Conservation (phyloP, 2,329 filamentous ascomycete genomes). For the Ampelomyces quisqualis region DNA sequence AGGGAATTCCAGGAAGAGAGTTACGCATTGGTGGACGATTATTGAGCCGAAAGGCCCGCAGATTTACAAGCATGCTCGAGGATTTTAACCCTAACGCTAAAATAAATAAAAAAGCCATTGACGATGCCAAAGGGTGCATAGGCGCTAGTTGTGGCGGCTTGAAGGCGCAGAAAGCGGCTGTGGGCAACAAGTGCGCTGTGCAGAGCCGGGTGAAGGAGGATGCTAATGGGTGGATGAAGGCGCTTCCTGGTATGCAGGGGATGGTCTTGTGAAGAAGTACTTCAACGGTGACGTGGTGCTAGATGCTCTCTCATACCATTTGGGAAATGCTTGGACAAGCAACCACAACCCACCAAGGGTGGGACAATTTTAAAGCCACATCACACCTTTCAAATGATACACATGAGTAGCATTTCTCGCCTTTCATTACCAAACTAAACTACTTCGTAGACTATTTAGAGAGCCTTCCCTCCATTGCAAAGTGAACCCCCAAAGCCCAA, state of each 20-base stretch:
- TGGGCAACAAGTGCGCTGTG: conserved; percentile 22
- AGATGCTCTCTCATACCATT: too few species aligned
- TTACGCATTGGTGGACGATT: too few species aligned
- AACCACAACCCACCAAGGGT: too few species aligned
- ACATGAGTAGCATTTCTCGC: not conserved
- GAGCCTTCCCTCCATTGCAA: conserved; percentile 13
- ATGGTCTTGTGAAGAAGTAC: too few species aligned
- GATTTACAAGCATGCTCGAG: too few species aligned
- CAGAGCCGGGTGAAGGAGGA: conserved; percentile 24
- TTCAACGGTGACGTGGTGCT: too few species aligned
- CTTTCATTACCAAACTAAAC: conserved; percentile 22
- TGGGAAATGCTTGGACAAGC: too few species aligned
- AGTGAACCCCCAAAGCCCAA: too few species aligned
- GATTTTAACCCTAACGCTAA: too few species aligned
- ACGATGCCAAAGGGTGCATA: conserved; percentile 26
- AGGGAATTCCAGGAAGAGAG: too few species aligned
- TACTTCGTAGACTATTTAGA: conserved; percentile 25
- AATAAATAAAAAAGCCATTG: conserved; percentile 38
- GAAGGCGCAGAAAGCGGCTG: conserved; percentile 22
- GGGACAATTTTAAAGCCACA: too few species aligned
- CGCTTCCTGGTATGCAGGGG: conserved; percentile 14
- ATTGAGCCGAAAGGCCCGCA: too few species aligned
- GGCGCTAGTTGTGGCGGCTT: conserved; percentile 23
- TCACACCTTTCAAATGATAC: not conserved
- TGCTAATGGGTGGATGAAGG: conserved; percentile 20